Base-by-base conservation (phyloP, 441 rosid genomes). In the Adansonia madagascariensis region DNA sequence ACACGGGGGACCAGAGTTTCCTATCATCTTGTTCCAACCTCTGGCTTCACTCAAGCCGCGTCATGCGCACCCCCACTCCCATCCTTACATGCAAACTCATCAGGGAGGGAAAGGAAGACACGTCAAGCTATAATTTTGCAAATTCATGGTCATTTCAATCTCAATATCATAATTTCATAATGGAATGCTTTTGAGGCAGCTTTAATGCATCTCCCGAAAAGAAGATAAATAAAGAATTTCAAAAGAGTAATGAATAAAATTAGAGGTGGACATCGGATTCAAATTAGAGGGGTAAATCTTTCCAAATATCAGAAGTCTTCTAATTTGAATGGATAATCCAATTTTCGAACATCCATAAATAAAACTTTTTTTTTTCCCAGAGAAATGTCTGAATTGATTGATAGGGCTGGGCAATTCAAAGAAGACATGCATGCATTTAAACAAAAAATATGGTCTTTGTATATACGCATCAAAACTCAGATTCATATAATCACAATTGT, bases 41-140 rank as follows among this genome's bases (percentile, higher is more conserved):
- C 9, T 20, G 80, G 75, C 59, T 39, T 50, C 61, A 1, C 17
- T 71, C 46, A 41, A 52, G 76, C 80, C 72, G 17, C 71, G 65
- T 78, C 76, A 22, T 71, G 43, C 43, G 1, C 35, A 27, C 52
- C 10, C 18, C 27, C 3, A 50, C 62, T 44, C 2, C 49, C 10
- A 47, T 47, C 15, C 52, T 4, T 9, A 8, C 8, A 7, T 11
- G 8, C 8, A 2, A 47, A 2, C 8, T 47, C 52, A 10, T 10
- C 52, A 24, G 27, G 27, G 27, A 24, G 27, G 27, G 27, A 24
- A 47, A 3, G 12, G 50, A 47, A 9, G 50, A 11, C 50, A 47
- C 50, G 14, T 47, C 12, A 47, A 47, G 15, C 52, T 47, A 43
- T 6, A 27, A 27, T 27, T 43, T 44, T 47, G 52, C 14, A 11